Percentiles rank a stretch among this genome's conserved stretches.
Evolutionary conservation across 176 grass and related monocot species (phyloP).

Genomic region (Puya raimondii): DNA sequence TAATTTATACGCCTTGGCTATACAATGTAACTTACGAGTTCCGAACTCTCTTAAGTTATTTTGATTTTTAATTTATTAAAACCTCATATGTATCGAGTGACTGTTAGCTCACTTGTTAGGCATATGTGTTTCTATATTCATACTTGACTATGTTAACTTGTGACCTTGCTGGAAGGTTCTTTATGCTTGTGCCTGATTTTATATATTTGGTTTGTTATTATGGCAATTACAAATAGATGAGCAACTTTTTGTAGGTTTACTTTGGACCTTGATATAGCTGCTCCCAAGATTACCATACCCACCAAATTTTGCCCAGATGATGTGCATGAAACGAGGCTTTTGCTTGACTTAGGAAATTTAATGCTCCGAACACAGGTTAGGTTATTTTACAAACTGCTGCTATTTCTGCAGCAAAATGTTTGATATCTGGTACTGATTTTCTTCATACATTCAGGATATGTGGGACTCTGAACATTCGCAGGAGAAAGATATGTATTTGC

Average conservation of each 20-base stretch:
- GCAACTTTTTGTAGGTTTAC: slow-evolving; percentile 55
- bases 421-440: slow-evolving; percentile 13
- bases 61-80: too few relatives aligned
- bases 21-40: too few relatives aligned
- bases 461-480: slow-evolving; percentile 66
- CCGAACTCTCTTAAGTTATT: too few relatives aligned
- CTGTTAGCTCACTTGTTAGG: too few relatives aligned
- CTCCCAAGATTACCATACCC: slow-evolving; percentile 91
- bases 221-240: slow-evolving; percentile 2
- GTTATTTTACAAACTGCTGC: slow-evolving; percentile 8
- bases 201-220: too few relatives aligned
- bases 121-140: too few relatives aligned
- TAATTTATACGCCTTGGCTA: too few relatives aligned
- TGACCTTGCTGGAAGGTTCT: too few relatives aligned
- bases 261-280: slow-evolving; percentile 94
- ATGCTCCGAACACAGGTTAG: slow-evolving; percentile 70
- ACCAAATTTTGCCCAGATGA: slow-evolving; percentile 82
- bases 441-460: slow-evolving; percentile 62
- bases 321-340: slow-evolving; percentile 75
- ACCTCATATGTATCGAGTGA: too few relatives aligned
- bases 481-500: slow-evolving; percentile 75
- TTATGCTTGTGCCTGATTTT: too few relatives aligned
- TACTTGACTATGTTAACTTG: too few relatives aligned
- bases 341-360: slow-evolving; percentile 93
- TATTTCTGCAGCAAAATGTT: slow-evolving; percentile 16